A percentile compares a stretch with the other conserved stretches of the same genome.
Conservation (phyloP, 305 asterid species). For the Fraxinus floribunda region DNA sequence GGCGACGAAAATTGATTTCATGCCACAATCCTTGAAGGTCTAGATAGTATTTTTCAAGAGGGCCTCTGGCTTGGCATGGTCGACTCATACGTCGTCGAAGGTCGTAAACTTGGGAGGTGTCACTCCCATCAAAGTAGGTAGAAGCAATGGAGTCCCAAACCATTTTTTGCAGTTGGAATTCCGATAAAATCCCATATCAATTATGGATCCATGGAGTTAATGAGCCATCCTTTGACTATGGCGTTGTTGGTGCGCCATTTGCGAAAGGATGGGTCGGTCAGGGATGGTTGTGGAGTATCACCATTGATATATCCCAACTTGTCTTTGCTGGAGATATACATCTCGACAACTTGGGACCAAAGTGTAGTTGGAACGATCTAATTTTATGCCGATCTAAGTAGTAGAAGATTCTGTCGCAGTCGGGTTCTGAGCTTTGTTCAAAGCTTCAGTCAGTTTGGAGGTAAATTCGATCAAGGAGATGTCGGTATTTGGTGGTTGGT, state of each 20-base stretch:
- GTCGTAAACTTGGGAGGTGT: neutral
- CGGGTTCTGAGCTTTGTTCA: neutral
- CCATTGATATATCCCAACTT: neutral
- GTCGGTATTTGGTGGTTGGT: neutral
- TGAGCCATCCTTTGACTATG: neutral
- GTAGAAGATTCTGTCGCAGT: neutral
- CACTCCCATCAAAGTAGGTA: slow-evolving; percentile 6
- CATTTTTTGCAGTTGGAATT: neutral
- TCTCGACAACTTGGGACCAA: slow-evolving; percentile 20
- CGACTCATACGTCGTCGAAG: neutral
- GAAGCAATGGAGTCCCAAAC: neutral
- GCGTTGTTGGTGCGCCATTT: neutral
- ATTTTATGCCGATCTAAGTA: slow-evolving; percentile 1
- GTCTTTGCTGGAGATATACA: slow-evolving; percentile 15
- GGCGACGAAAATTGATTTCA: neutral
- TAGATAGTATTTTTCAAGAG: neutral
- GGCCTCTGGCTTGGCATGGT: neutral
- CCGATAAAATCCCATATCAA: neutral
- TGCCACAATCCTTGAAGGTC: neutral
- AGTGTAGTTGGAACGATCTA: slow-evolving; percentile 1
- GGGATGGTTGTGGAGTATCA: neutral
- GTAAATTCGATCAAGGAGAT: neutral
- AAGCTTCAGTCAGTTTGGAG: neutral
- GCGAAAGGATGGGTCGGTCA: neutral
- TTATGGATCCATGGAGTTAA: neutral